Base-by-base conservation (phyloP, 768 basidiomycete species). In the Astraeus odoratus region DNA sequence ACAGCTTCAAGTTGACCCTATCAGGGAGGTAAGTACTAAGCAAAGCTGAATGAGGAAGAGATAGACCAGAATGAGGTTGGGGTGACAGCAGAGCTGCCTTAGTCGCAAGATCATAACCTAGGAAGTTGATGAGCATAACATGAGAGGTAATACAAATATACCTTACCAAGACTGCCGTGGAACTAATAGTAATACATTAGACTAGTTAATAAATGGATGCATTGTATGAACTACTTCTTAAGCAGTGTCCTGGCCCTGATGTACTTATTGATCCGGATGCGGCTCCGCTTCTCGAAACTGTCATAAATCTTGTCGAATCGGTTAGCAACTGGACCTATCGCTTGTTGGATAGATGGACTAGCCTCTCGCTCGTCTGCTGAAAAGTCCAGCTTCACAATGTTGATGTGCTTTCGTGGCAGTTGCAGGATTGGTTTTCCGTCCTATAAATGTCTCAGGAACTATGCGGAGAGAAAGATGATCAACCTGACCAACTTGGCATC, bases 21-120 rank as follows among this genome's bases (percentile, higher is more conserved):
- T 9, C 25, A 12, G 4, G 13, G 8, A 10, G 25, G 25, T 19
- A n/a, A 31, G 31, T 18, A 44, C 8, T 19, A 19, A 34, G 20
- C n/a, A 26, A 6, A 8, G 24, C 13, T 5, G 7, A 22, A 25
- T 8, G 43, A 1, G 10, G 30, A 23, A 30, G n/a, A 23, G 20
- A 35, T 48, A 31, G 15, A 82, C 81, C 31, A 85, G 67, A 33
- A 86, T 79, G 4, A 89, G 74, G 54, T 80, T 67, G 0, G 86
- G 86, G 57, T 86, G 85, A 51, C 77, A 77, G 55, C 82, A 85
- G 0, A 88, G 64, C 55, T 88, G 86, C 4, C 86, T 73, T 31
- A 91, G 66, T 5, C 86, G 80, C 26, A 89, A 70, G 16, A 90
- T 82, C 75, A 89, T 72, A 19, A 86, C 79, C 70, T 82, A 53